Evolutionary conservation across 2,329 filamentous ascomycete genomes (phyloP), one percentile per base, ranked within the genome.

Genomic region (Penicillium corylophilum): DNA sequence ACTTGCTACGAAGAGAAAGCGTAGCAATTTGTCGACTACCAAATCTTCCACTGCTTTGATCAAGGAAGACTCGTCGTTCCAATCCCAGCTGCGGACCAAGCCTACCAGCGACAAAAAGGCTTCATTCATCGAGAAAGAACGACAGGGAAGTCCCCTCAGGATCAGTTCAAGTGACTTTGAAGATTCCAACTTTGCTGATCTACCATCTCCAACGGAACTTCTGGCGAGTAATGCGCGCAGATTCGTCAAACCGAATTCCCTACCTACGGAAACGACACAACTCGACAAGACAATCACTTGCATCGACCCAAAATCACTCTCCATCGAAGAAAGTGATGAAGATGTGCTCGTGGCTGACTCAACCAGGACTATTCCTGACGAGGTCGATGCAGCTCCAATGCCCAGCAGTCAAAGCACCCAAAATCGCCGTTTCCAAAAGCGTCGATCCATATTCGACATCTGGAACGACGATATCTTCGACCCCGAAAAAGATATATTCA

Each of bases 121-220:
- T 8, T 28, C 24, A 4, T n/a, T 5, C 5, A n/a, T 13, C 16
- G 16, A 40, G 18, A 48, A 42, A 20, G n/a, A 18, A 3, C 13
- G 20, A 3, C 3, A 20, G 7, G 26, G 29, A 8, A 36, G 16
- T 5, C 23, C 46, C 1, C 13, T 9, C 20, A 62, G 15, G 49
- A 58, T 16, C 51, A 52, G 36, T 15, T 69, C 65, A 5, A 73
- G 70, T 43, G 71, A 71, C 12, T 72, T 69, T 46, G 66, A 59
- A 4, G 63, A 64, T 42, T 65, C 64, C 29, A 59, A 51, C 35
- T 60, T 72, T 35, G 67, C 68, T 9, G 69, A 75, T 47, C 57
- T 77, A 23, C 72, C 73, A 23, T 71, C 72, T 6, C 66, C 70
- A 23, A 69, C 69, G 22, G 46, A 53, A 12, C 31, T 74, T 15